Percentiles rank a stretch among this genome's conserved stretches.
Evolutionary conservation across 805 yeast species (phyloP).

Genomic region (Lipomyces starkeyi): DNA sequence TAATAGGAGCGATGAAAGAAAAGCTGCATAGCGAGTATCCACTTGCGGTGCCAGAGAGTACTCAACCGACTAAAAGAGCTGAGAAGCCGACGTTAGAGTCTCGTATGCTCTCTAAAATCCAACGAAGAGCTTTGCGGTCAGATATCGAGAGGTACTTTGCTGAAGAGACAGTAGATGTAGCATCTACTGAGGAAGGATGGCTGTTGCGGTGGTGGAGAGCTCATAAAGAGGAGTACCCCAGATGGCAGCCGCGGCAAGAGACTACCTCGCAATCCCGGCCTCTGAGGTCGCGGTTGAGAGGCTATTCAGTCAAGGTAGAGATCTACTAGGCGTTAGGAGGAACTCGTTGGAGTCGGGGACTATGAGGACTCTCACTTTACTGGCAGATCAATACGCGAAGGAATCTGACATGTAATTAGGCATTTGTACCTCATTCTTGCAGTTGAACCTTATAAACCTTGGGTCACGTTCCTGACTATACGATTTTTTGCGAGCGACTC

Average conservation of each 20-base stretch:
- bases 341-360: conserved; percentile 2
- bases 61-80: not conserved
- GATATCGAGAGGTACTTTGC: not conserved
- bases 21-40: conserved; percentile 10
- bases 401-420: conserved; percentile 6
- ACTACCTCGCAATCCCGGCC: conserved; percentile 4
- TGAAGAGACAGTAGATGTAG: conserved; percentile 1
- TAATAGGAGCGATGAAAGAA: not conserved
- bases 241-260: too few relatives aligned
- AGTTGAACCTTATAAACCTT: not conserved
- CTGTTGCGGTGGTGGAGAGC: conserved; percentile 3
- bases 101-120: not conserved
- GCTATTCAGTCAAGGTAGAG: conserved; percentile 8
- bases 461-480: conserved; percentile 4
- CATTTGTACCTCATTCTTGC: not conserved
- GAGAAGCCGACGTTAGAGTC: not conserved
- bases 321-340: not conserved
- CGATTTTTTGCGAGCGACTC: conserved; percentile 4
- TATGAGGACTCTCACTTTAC: not conserved
- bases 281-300: conserved; percentile 8
- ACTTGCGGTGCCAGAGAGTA: conserved; percentile 9
- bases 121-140: conserved; percentile 6
- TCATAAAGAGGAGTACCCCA: not conserved
- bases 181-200: conserved; percentile 7
- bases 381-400: conserved; percentile 6